These are phyloP conservation scores for Talaromyces sp. DNA, from an alignment of 2,329 filamentous ascomycete species.

Conservation along the genomic window DNA sequence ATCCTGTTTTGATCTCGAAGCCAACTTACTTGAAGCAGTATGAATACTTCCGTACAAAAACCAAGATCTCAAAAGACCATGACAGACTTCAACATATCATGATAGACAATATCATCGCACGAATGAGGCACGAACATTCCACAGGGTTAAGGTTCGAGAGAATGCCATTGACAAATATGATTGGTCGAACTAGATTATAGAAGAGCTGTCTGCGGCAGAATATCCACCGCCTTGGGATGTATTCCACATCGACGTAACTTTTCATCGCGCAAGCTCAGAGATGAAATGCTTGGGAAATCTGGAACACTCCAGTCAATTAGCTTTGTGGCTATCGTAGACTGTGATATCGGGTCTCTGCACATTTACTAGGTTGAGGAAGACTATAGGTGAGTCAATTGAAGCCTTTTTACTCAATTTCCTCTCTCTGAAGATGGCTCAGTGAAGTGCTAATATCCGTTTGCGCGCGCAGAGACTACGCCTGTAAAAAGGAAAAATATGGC, in stretches of 20 bases:
- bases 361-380: not conserved
- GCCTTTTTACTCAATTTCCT: not conserved
- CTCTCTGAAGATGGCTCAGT: not conserved
- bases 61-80: not conserved
- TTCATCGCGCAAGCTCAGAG: not conserved
- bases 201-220: constrained; percentile 9
- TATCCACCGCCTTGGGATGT: constrained; percentile 6
- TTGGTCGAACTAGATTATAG: constrained; percentile 3
- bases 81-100: not conserved
- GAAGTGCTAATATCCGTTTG: not conserved
- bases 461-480: not conserved
- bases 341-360: not conserved
- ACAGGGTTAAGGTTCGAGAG: not conserved
- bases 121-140: not conserved
- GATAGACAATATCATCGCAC: not conserved
- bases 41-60: not conserved
- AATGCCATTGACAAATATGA: not conserved
- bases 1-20: not conserved
- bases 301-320: not conserved
- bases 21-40: not conserved
- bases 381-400: not conserved
- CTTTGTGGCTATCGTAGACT: not conserved
- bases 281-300: not conserved
- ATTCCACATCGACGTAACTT: not conserved
- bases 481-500: not conserved